phyloP scores from a whole-genome alignment of 2,329 filamentous ascomycete species.

The Catunica adiposa region DNA sequence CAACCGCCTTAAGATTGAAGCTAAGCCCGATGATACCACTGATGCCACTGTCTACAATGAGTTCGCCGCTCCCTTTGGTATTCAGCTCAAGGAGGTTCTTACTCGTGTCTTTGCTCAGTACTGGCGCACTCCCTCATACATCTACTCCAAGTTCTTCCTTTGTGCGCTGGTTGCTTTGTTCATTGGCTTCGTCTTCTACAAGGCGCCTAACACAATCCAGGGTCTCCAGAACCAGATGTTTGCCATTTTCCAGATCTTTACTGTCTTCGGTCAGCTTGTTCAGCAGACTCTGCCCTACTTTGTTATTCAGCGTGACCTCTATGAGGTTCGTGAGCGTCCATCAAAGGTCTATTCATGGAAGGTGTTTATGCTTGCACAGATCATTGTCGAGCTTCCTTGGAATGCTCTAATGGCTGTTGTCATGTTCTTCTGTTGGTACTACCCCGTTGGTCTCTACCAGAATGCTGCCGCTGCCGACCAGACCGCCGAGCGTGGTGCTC shows the following conservation, averaged over 20 bases:
- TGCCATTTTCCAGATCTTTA: slow-evolving; percentile 67
- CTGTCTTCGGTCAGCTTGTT: slow-evolving; percentile 63
- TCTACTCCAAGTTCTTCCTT: slow-evolving; percentile 64
- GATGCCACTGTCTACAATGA: slow-evolving; percentile 43
- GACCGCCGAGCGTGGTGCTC: slow-evolving; percentile 50
- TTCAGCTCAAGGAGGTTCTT: slow-evolving; percentile 51
- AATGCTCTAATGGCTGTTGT: slow-evolving; percentile 61
- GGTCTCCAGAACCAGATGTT: slow-evolving; percentile 80
- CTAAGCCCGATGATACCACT: slow-evolving; percentile 22
- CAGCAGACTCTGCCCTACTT: slow-evolving; percentile 80
- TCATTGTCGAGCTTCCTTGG: slow-evolving; percentile 75
- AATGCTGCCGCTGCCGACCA: slow-evolving; percentile 48
- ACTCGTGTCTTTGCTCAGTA: slow-evolving; percentile 76
- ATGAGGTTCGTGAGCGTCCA: slow-evolving; percentile 71
- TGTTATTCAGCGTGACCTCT: slow-evolving; percentile 62
- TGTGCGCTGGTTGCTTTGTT: slow-evolving; percentile 52
- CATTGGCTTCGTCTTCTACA: slow-evolving; percentile 68
- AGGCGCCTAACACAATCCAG: slow-evolving; percentile 53
- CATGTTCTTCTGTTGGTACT: slow-evolving; percentile 73
- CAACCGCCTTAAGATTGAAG: slow-evolving; percentile 37
- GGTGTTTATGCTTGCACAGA: slow-evolving; percentile 68
- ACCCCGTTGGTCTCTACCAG: slow-evolving; percentile 59
- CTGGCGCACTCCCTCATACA: slow-evolving; percentile 79
- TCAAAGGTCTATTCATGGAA: slow-evolving; percentile 76
- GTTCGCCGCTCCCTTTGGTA: slow-evolving; percentile 59